Base-by-base conservation (phyloP, 129 eudicot species). In the Kitagawia praeruptora region DNA sequence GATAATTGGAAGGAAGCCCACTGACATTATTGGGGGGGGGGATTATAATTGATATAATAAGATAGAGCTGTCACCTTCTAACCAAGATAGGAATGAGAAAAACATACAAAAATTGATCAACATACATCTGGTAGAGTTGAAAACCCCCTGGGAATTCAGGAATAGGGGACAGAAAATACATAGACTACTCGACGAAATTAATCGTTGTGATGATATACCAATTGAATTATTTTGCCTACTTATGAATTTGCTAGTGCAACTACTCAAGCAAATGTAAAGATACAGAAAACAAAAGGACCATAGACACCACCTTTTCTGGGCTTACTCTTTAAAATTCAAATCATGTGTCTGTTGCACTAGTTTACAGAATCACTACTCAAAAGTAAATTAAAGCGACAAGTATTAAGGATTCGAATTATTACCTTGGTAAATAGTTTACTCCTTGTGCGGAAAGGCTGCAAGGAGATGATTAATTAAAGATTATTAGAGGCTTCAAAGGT, bases 381-480 rank as follows among this genome's bases (percentile, higher is more conserved):
- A 44, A 44, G 11, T 4, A 41, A 74, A 3, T 5, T 25, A 14
- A 74, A 74, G 42, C 0, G 13, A 25, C 54, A 75, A 28, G 25
- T 21, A 40, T 66, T 40, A 56, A n/a, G 48, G 31, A 72, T 13
- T 49, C 21, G 23, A 27, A 31, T 64, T 48, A 51, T 83, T 87
- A 95, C 98, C 98, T 95, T 90, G 73, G 89, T 85, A 83, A 92
- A 95, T n/a, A 94, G 86, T 81, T 81, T 88, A 80, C 88, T 95
- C 89, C 98, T 87, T 37, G 92, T 88, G 78, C 64, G 89, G 51
- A 95, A 85, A 80, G 98, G 98, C 98, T 95, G 89, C 90, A 80
- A 82, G 8, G 48, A 75, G 77, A 47, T 6, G 23, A 75, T 80
- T 8, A 41, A 71, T 25, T 15, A 14, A 42, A 41, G 48, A 27